Evolutionary conservation across 805 yeast species (phyloP), one percentile per base, ranked within the genome.

Genomic region (Yarrowia osloensis): DNA sequence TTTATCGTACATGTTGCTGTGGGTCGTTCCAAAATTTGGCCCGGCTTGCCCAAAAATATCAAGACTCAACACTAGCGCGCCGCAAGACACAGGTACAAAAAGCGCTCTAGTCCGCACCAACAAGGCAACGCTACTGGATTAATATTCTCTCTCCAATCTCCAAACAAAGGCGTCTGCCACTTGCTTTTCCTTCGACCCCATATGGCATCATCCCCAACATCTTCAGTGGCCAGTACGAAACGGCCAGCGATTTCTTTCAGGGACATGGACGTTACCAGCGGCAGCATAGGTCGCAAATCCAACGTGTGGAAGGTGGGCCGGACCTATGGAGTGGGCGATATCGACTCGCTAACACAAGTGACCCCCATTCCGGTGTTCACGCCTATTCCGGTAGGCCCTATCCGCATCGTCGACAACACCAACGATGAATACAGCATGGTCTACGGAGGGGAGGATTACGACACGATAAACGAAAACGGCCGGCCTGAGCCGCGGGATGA

Each of bases 311-410:
- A 57, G 47, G 63, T 57, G 13, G 63, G 63, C 4, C 24, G 63
- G 22, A 57, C 63, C 28, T 57, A 57, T 17, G 63, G 63, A 7
- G 63, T 57, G 15, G 63, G 63, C 12, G 63, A 57, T 13, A 29
- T 57, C n/a, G 66, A 61, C 66, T 61, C 66, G 12, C 26, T 61
- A 19, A 61, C 66, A 8, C 66, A 44, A 28, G 63, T 57, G 9
- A 57, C 63, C 13, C 63, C 63, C 24, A 40, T 57, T 28, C 63
- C 63, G n/a, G 63, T 26, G 12, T 31, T 61, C 42, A 61, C 50
- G 22, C 65, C 65, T n/a, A 61, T 61, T 44, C 65, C 66, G 17
- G 66, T 61, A 17, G 71, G 70, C 24, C 72, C 72, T 11, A 70
- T 70, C 26, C 50, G 59, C 46, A 37, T 70, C 44, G 69, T 70